Percentiles rank a stretch among this genome's conserved stretches.
phyloP scores from a whole-genome alignment of 2,329 filamentous ascomycete species.

The Colletotrichum eleusines region DNA sequence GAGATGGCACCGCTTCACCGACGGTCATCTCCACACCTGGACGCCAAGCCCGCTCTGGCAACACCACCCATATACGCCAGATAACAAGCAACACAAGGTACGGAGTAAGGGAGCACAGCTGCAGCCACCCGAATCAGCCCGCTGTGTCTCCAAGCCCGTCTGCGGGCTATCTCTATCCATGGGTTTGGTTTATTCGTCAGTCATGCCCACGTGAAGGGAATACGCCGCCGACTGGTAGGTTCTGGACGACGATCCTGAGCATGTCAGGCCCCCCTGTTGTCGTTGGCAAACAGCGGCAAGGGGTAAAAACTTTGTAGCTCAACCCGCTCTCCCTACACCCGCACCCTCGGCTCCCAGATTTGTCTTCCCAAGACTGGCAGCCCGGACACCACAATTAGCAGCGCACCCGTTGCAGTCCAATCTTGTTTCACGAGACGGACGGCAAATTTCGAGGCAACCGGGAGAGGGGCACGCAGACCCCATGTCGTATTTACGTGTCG shows the following conservation, averaged over 20 bases:
- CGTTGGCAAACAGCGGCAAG: constrained; percentile 8
- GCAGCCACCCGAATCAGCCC: constrained; percentile 23
- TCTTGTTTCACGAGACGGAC: constrained; percentile 3
- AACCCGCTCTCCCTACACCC: not conserved
- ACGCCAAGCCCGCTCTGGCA: constrained; percentile 22
- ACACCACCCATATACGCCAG: constrained; percentile 13
- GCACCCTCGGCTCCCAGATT: not conserved
- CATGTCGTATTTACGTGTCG: not conserved
- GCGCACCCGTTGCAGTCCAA: not conserved
- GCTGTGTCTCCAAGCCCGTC: constrained; percentile 24
- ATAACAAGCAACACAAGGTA: constrained; percentile 4
- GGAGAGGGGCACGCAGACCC: not conserved
- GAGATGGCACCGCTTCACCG: constrained; percentile 30
- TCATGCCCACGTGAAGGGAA: constrained; percentile 30
- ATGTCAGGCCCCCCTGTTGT: constrained; percentile 2
- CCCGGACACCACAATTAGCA: not conserved
- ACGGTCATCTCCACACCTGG: constrained; percentile 35
- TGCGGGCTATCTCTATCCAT: not conserved
- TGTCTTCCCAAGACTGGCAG: not conserved
- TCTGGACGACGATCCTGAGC: not conserved
- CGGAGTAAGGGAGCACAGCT: constrained; percentile 8
- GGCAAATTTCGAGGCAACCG: not conserved
- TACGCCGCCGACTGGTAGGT: constrained; percentile 23
- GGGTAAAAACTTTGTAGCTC: constrained; percentile 1
- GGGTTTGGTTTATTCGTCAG: constrained; percentile 20